Evolutionary conservation across 257 asterid species (phyloP), one percentile per base, ranked within the genome.

Genomic region (Echium plantagineum): DNA sequence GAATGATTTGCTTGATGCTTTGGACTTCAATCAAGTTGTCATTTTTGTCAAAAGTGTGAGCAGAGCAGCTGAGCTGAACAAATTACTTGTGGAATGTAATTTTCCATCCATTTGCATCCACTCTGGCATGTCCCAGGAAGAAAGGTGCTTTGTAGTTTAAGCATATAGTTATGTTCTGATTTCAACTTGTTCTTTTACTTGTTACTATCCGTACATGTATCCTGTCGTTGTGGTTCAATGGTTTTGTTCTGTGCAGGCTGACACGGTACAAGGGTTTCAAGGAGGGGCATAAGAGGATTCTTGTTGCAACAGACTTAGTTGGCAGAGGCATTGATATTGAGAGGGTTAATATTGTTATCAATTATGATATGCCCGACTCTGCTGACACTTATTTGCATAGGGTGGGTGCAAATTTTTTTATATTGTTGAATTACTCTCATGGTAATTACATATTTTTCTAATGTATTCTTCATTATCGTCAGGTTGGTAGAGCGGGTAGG

Each of bases 401-500:
- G 95, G 95, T 89, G 67, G 21, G 15, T 70, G 63, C 52, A 60
- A 21, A 21, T 59, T 59, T 49, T 8, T 51, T 0, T 32, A 24
- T 62, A n/a, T n/a, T n/a, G 26, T 16, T 28, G 42, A n/a, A 48
- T 58, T 21, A n/a, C 15, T 15, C n/a, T 24, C 18, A 2, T 13
- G 0, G 62, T 24, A 32, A 30, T 54, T 58, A 28, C 35, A 15
- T 20, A 21, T 30, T 42, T 22, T 5, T 5, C 46, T 35, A 53
- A 59, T 6, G 65, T 24, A 19, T 59, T 55, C 15, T 6, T 18
- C 21, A 18, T 7, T 6, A 20, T 60, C 15, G 58, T 52, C 24
- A 89, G 97, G 97, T 89, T 32, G 95, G 97, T 42, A 81, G 95
- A 79, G 97, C 97, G 60, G 97, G 97, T 64, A 78, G 97, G 69